phyloP scores from a whole-genome alignment of 306 rosid genomes.

The Morella rubra region DNA sequence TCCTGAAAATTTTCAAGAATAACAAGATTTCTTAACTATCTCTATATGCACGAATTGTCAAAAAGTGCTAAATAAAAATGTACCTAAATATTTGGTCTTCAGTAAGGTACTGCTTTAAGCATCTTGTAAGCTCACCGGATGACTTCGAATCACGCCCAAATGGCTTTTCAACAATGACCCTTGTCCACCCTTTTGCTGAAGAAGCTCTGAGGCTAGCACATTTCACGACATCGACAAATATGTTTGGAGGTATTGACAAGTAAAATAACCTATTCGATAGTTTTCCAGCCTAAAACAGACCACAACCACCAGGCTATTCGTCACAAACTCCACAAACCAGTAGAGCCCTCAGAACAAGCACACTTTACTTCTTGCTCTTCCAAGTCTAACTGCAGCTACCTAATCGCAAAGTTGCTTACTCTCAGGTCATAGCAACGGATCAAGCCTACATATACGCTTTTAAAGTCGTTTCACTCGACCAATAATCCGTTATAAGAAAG shows the following conservation, averaged over 20 bases:
- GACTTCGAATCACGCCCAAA: conserved; percentile 87
- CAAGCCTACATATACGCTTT: no score
- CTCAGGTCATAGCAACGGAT: no score
- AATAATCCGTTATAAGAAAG: no score
- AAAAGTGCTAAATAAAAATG: neutral
- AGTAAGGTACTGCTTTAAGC: conserved; percentile 68
- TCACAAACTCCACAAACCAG: no score
- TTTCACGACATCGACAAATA: conserved; percentile 82
- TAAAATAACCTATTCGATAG: conserved; percentile 73
- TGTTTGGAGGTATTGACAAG: conserved; percentile 88
- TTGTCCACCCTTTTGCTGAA: conserved; percentile 85
- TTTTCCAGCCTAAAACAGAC: conserved; percentile 60
- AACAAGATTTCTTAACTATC: conserved; percentile 22
- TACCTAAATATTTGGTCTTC: conserved; percentile 98
- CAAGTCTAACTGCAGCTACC: no score
- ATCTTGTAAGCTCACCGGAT: conserved; percentile 73
- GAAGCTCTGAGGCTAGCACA: conserved; percentile 78
- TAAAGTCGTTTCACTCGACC: no score
- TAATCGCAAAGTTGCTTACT: no score
- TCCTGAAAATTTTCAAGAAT: conserved; percentile 43
- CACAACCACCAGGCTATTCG: no score
- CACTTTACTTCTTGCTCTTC: no score
- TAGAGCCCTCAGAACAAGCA: no score
- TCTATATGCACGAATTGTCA: neutral
- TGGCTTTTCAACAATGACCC: conserved; percentile 95